phyloP scores from a whole-genome alignment of 1,284 basidiomycete genomes.

The Takashimella koratensis region DNA sequence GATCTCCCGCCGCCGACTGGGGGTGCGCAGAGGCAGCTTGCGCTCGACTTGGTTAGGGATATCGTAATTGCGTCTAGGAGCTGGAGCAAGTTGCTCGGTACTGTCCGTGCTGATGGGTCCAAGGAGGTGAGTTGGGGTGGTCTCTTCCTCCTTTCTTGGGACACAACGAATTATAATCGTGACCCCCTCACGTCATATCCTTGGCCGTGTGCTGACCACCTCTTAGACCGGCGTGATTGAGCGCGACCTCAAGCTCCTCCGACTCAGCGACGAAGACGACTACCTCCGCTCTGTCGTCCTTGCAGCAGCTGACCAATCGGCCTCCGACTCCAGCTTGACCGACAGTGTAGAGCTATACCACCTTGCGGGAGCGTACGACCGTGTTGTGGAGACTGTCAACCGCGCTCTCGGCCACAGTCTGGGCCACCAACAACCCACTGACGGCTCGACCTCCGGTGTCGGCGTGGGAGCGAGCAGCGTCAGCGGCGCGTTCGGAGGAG shows the following conservation, averaged over 20 bases:
- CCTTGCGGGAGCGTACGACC: conserved; percentile 84
- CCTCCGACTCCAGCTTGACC: conserved; percentile 65
- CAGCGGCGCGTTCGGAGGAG: conserved; percentile 43
- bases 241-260: conserved; percentile 71
- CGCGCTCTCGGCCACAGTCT: conserved; percentile 83
- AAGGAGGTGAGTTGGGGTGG: conserved; percentile 63
- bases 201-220: no score
- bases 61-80: conserved; percentile 83
- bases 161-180: no score
- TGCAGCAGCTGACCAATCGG: conserved; percentile 69
- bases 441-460: conserved; percentile 6
- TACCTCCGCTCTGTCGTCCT: conserved; percentile 81
- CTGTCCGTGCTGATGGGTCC: conserved; percentile 81
- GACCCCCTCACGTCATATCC: no score
- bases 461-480: conserved; percentile 12
- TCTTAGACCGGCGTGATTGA: conserved; percentile 79
- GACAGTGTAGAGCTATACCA: conserved; percentile 96
- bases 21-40: conserved; percentile 74
- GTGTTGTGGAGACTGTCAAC: conserved; percentile 83
- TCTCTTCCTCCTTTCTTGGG: not conserved
- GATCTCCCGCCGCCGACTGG: conserved; percentile 64
- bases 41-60: conserved; percentile 81
- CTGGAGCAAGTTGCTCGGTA: conserved; percentile 83
- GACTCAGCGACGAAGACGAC: conserved; percentile 64
- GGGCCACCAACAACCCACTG: conserved; percentile 53